phyloP scores from a whole-genome alignment of 345 rosid genomes.

The Euphorbia pulcherrima region DNA sequence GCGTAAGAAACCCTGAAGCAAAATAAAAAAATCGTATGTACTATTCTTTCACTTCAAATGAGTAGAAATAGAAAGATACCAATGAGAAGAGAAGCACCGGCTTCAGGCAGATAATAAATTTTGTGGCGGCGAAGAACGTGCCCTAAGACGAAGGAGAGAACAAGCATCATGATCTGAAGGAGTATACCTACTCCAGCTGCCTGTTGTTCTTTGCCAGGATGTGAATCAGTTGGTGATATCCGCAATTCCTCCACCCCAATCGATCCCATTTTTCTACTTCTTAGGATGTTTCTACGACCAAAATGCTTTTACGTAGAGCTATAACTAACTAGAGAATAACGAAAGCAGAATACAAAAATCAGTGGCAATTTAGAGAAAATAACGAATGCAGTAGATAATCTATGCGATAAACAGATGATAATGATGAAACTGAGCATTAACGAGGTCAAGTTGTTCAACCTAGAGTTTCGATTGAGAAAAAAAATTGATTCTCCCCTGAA shows the following conservation, averaged over 20 bases:
- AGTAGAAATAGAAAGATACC: conserved; percentile 35
- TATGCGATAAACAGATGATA: background rate
- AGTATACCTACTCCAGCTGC: conserved; percentile 98
- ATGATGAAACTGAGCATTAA: background rate
- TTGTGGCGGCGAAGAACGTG: conserved; percentile 96
- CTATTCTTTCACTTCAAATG: background rate
- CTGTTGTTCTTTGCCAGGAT: conserved; percentile 80
- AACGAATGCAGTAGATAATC: background rate
- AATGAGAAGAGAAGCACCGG: conserved; percentile 96
- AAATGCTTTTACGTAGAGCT: background rate
- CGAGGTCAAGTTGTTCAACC: background rate
- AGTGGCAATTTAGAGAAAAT: background rate
- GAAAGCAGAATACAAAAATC: background rate
- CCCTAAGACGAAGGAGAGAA: conserved; percentile 93
- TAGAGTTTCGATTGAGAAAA: background rate
- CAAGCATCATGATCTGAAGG: conserved; percentile 99
- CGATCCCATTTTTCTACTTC: conserved; percentile 1
- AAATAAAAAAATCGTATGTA: background rate
- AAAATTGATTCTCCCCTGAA: background rate
- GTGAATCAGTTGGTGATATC: conserved; percentile 48
- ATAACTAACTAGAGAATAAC: background rate
- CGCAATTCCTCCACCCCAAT: conserved; percentile 30
- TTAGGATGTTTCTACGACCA: background rate
- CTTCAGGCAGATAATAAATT: conserved; percentile 94
- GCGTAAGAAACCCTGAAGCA: background rate